Base-by-base conservation (phyloP, 305 asterid genomes). In the Nicotiana rustica region DNA sequence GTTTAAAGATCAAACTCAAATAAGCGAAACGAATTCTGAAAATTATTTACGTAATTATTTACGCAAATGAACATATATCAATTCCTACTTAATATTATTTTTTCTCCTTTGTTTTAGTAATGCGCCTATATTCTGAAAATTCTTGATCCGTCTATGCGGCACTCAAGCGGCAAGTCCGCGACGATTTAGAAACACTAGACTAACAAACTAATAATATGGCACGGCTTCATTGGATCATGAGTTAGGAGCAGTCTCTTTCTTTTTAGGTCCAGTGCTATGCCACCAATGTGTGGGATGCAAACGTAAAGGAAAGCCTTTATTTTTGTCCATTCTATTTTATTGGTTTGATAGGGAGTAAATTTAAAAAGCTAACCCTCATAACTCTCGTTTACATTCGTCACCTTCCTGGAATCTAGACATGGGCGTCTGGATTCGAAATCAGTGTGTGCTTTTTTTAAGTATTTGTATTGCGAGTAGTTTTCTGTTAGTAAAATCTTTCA, bases 311-410 rank as follows among this genome's bases (percentile, higher is more conserved):
- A 0, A 70, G 4, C 12, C 7, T 41, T 70, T 70, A 1, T 15
- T 69, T 2, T 38, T 2, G 47, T 41, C 47, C 47, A 41, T 41
- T 41, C 47, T 41, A 41, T 12, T 49, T 10, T 70, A 0, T n/a
- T 38, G 6, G n/a, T 70, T 70, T 69, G 2, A 15, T 38, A 1
- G 36, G 7, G 14, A 70, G 60, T 70, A 70, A 70, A 70, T 70
- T 35, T 70, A 44, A 5, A 70, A 70, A 44, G 18, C 60, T 70
- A 44, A 41, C n/a, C 6, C 78, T 70, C 60, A 70, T 44, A 70
- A 44, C 3, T 70, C 12, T 44, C 47, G 5, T 71, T 1, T 71
- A 13, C 79, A 4, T 21, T 14, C 4, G 2, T 47, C 14, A 47
- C 13, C 62, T 19, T 44, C 38, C 60, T 10, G 35, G 10, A 5